Evolutionary conservation across 2,329 filamentous ascomycete genomes (phyloP).

Genomic region (Hymenoscyphus infarciens): DNA sequence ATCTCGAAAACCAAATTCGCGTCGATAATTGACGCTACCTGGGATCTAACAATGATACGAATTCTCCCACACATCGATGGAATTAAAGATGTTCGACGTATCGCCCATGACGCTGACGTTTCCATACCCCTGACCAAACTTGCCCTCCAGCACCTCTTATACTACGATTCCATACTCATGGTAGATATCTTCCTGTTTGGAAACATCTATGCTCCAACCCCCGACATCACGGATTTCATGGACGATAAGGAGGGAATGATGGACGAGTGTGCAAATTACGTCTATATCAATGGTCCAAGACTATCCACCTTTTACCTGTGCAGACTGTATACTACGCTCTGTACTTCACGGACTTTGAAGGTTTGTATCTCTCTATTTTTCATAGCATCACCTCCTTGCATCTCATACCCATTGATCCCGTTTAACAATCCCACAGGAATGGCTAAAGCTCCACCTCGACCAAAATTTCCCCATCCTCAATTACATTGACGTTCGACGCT

Average conservation of each 20-base stretch:
- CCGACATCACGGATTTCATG: slow-evolving; percentile 76
- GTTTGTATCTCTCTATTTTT: background rate
- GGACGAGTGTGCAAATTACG: slow-evolving; percentile 84
- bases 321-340: slow-evolving; percentile 80
- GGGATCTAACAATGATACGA: slow-evolving; percentile 73
- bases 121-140: slow-evolving; percentile 82
- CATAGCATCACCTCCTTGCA: background rate
- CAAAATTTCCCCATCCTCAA: slow-evolving; percentile 61
- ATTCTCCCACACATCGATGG: slow-evolving; percentile 87
- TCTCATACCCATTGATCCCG: background rate
- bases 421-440: slow-evolving; percentile 50
- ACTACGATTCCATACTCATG: slow-evolving; percentile 86
- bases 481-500: slow-evolving; percentile 80
- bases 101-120: slow-evolving; percentile 80
- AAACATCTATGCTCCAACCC: slow-evolving; percentile 80
- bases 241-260: slow-evolving; percentile 70
- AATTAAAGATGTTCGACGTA: slow-evolving; percentile 79
- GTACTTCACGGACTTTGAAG: slow-evolving; percentile 76
- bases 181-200: slow-evolving; percentile 95
- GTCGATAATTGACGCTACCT: slow-evolving; percentile 62
- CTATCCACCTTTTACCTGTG: slow-evolving; percentile 65
- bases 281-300: slow-evolving; percentile 40
- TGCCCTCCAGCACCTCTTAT: slow-evolving; percentile 83
- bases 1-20: slow-evolving; percentile 65
- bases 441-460: slow-evolving; percentile 73